phyloP scores from a whole-genome alignment of 2,329 filamentous ascomycete species.

The Curvularia eragrostidis region DNA sequence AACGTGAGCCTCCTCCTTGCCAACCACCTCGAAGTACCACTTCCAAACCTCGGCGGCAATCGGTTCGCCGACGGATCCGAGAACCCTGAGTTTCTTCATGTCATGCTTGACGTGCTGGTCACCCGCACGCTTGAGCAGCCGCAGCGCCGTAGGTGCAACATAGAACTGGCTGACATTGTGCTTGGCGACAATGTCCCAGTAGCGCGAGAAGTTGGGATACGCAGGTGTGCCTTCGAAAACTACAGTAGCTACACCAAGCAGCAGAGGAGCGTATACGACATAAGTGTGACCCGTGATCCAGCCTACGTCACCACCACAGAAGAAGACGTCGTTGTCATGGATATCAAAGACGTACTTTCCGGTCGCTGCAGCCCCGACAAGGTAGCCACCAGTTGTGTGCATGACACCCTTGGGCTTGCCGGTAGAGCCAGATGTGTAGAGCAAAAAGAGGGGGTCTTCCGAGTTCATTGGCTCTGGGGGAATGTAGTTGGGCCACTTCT shows the following conservation, averaged over 20 bases:
- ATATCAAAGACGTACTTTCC: conserved; percentile 99
- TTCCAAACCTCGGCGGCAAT: conserved; percentile 99
- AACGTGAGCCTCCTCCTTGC: conserved; percentile 90
- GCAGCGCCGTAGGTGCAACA: conserved; percentile 91
- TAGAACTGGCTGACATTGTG: conserved; percentile 98
- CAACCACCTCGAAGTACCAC: conserved; percentile 97
- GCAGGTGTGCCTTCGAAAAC: conserved; percentile 98
- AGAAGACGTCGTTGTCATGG: conserved; percentile 90
- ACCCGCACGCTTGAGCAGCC: conserved; percentile 92
- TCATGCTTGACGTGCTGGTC: conserved; percentile 88
- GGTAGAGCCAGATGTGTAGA: conserved; percentile 97
- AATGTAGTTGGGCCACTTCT: conserved; percentile 95
- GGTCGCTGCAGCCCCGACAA: conserved; percentile 90
- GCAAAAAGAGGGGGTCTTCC: conserved; percentile 94
- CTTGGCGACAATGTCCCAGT: conserved; percentile 98
- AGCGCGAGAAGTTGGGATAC: conserved; percentile 96
- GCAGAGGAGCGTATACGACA: conserved; percentile 92
- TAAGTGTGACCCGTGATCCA: conserved; percentile 99
- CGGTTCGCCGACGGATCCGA: conserved; percentile 95
- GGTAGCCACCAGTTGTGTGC: conserved; percentile 95
- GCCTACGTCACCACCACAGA: conserved; percentile 97
- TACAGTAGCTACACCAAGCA: conserved; percentile 91
- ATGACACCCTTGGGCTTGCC: conserved; percentile 99
- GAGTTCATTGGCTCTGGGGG: conserved; percentile 87
- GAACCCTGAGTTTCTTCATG: conserved; percentile 87